Evolutionary conservation across 176 grass and related monocot species (phyloP).

Genomic region (Aegilops umbellulata): DNA sequence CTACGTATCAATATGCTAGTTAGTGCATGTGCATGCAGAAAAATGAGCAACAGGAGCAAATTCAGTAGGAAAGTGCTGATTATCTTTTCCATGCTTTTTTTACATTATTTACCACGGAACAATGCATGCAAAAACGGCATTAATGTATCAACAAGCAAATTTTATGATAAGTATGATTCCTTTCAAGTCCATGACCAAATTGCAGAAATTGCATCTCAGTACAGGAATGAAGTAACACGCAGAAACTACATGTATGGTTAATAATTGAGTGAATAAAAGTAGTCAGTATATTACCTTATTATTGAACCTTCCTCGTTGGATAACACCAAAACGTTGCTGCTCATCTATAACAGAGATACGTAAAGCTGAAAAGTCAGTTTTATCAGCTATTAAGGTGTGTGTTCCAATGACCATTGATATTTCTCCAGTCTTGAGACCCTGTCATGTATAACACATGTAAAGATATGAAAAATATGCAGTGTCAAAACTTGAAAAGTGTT

Average conservation of each 20-base stretch:
- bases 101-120: too few relatives aligned
- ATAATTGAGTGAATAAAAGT: conserved; percentile 30
- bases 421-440: conserved; percentile 82
- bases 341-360: conserved; percentile 87
- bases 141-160: background rate
- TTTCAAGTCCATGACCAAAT: background rate
- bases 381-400: conserved; percentile 84
- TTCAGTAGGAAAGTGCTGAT: too few relatives aligned
- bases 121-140: conserved; percentile 4
- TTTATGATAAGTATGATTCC: background rate
- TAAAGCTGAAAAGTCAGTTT: conserved; percentile 66
- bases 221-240: conserved; percentile 18
- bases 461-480: conserved; percentile 26
- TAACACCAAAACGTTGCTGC: conserved; percentile 83
- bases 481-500: conserved; percentile 25
- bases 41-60: too few relatives aligned
- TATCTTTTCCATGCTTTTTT: too few relatives aligned
- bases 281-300: conserved; percentile 56
- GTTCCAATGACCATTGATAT: conserved; percentile 94
- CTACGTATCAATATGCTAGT: too few relatives aligned
- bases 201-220: conserved; percentile 10
- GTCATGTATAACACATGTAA: conserved; percentile 26
- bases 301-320: conserved; percentile 89
- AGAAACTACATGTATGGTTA: conserved; percentile 20
- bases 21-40: too few relatives aligned